Base-by-base conservation (phyloP, 257 asterid genomes). In the Solanum bukasovii region DNA sequence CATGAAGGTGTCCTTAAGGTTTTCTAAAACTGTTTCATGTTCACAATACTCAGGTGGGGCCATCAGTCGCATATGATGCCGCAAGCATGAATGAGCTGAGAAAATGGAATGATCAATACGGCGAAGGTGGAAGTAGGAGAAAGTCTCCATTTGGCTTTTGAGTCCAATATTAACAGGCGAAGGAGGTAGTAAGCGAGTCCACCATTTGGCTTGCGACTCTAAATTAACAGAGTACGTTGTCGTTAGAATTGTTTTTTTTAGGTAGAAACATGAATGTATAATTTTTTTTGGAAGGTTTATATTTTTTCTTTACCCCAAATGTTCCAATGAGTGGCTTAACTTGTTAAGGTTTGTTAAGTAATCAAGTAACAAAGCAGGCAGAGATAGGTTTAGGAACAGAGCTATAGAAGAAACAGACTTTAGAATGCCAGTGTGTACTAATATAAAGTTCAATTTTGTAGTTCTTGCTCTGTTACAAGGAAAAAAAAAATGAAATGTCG, bases 21-120 rank as follows among this genome's bases (percentile, higher is more conserved):
- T 8, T 85, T 63, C 27, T 59, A 31, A 14, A 12, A 34, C 25
- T 86, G 44, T 46, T 31, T 56, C n/a, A 61, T 77, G 68, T 78
- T 84, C 82, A 33, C 85, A 78, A 63, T 88, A 71, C 86, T 21
- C 92, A 97, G 99, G 99, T 97, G 86, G 99, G 99, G 38, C 99
- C 99, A 11, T 97, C 99, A 18, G 99, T 97, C 85, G 98, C 99
- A 23, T 96, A 93, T 59, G 99, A 97, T 87, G 99, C 99, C 38
- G 92, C 96, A 25, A 96, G 96, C 91, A 97, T 95, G 99, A 97
- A 95, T 65, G 98, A 96, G 88, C 90, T 97, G 90, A 91, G 99
- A 87, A 97, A 97, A 92, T 97, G 99, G 99, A 96, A 97, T 56
- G 99, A 96, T 84, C 99, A 93, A 87, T 97, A 97, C 29, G 99